Evolutionary conservation across 176 grass and related monocot species (phyloP).

Genomic region (Echinochloa phyllopogon): DNA sequence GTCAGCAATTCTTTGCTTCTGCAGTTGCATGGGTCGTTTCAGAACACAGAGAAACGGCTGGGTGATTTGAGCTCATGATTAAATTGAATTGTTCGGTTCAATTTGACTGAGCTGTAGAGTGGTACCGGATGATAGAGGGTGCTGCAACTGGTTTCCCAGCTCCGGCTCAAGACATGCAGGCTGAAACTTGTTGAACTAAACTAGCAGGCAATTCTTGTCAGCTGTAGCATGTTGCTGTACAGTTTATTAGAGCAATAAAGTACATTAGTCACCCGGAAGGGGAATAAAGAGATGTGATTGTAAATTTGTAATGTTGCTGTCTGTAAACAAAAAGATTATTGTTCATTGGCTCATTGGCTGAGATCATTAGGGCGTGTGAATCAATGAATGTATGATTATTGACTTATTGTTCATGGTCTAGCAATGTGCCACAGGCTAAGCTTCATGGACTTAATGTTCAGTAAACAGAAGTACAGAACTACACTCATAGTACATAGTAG

Average conservation of each 20-base stretch:
- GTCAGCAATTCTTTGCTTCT: constrained; percentile 97
- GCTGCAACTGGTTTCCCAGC: constrained; percentile 9
- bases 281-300: neutral
- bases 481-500: neutral
- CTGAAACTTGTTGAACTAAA: neutral
- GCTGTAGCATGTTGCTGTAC: constrained; percentile 4
- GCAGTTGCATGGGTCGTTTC: constrained; percentile 73
- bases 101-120: neutral
- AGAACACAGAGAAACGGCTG: constrained; percentile 46
- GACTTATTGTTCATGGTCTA: neutral
- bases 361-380: neutral
- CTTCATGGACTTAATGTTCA: constrained; percentile 12
- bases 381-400: neutral
- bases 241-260: neutral
- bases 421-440: neutral
- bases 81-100: constrained; percentile 16
- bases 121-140: constrained; percentile 47
- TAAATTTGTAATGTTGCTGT: neutral
- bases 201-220: neutral
- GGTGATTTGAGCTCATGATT: constrained; percentile 14
- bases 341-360: neutral
- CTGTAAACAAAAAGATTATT: neutral
- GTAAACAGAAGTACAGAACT: neutral
- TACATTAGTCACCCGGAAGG: neutral
- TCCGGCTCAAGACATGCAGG: neutral